A percentile compares a stretch with the other conserved stretches of the same genome.
Conservation (phyloP, 305 asterid genomes). For the Rubia peregrina region DNA sequence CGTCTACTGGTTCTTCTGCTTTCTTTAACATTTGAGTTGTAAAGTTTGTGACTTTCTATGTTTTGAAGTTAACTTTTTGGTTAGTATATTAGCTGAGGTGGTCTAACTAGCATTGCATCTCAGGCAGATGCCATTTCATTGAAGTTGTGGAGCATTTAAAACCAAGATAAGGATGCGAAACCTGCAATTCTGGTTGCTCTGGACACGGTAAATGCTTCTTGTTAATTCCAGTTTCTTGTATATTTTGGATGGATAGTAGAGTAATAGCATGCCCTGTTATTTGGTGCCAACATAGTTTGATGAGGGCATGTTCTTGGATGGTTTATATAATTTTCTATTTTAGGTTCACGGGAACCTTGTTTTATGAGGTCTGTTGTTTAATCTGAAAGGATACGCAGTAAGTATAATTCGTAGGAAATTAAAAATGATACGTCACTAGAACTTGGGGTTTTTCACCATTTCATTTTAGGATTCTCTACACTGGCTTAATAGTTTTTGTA, state of each 20-base stretch:
- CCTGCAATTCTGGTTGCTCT: constrained; percentile 61
- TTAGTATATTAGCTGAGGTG: constrained; percentile 10
- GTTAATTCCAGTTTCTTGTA: background rate
- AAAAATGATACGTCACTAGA: background rate
- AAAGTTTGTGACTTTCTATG: background rate
- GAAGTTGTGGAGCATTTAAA: constrained; percentile 35
- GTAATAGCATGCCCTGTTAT: background rate
- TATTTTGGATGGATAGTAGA: background rate
- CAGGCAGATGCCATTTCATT: constrained; percentile 80
- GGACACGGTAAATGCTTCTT: constrained; percentile 66
- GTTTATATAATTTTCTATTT: background rate
- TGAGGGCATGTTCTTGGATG: background rate
- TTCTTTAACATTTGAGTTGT: background rate
- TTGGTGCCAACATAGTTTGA: constrained; percentile 7
- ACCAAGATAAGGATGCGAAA: constrained; percentile 44
- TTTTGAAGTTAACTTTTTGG: constrained; percentile 2
- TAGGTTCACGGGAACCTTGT: background rate
- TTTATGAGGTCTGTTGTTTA: background rate
- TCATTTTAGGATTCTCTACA: background rate
- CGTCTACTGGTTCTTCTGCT: too few species aligned
- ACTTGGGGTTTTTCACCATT: constrained; percentile 1
- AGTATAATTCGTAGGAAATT: background rate
- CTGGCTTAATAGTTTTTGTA: background rate
- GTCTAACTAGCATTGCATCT: constrained; percentile 25
- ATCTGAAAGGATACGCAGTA: background rate